phyloP scores from a whole-genome alignment of 169 alveolate genomes.

The Eimeria nieschulzi region DNA sequence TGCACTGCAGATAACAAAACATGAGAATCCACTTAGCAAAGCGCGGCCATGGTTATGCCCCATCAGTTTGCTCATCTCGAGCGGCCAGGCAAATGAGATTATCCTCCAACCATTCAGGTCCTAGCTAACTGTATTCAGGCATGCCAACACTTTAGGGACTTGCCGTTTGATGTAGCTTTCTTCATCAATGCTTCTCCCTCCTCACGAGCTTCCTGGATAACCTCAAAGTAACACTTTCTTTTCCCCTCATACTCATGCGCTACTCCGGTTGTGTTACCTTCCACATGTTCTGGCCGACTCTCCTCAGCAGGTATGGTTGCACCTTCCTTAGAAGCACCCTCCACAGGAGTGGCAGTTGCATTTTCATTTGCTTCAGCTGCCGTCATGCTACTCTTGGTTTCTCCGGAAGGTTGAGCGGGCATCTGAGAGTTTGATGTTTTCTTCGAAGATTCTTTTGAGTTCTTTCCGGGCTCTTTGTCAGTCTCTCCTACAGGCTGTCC shows the following conservation, averaged over 20 bases:
- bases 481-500: not conserved
- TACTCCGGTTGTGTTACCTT: not conserved
- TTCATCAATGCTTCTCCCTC: constrained; percentile 13
- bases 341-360: not conserved
- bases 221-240: constrained; percentile 30
- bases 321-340: not conserved
- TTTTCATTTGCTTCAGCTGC: not conserved
- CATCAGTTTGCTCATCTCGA: not conserved
- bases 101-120: not conserved
- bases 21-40: not conserved
- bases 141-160: not conserved
- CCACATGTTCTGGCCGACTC: constrained; percentile 22
- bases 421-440: not conserved
- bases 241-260: not conserved
- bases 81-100: not conserved
- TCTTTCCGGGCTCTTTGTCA: not conserved
- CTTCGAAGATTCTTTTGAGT: not conserved
- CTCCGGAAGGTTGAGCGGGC: not conserved
- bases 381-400: not conserved
- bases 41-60: not conserved
- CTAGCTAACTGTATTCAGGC: not conserved
- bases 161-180: constrained; percentile 25
- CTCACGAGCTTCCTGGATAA: not conserved
- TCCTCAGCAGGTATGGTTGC: constrained; percentile 33
- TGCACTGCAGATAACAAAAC: constrained; percentile 18